Base-by-base conservation (phyloP, 2,329 filamentous ascomycete species). In the Aspergillus ochraceoroseus region DNA sequence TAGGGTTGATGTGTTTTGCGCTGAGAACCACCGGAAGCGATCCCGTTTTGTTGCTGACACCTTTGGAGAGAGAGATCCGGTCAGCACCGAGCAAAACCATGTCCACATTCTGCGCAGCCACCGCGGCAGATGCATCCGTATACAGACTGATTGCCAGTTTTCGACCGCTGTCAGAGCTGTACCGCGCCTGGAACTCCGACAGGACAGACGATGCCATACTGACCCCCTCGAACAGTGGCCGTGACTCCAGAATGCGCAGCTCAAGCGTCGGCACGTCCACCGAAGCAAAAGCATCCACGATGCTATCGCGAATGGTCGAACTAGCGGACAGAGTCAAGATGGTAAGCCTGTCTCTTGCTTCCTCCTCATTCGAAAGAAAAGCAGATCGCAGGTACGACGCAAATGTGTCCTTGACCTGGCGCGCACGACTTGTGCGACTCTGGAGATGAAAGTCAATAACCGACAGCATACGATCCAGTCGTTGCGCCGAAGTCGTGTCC, bases 21-120 rank as follows among this genome's bases (percentile, higher is more conserved):
- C 74, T 70, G 1, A 83, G 64, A 0, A 77, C 70, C 1, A 76
- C 72, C 1, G 78, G 72, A 5, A 84, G 59, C 1, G 78, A 81
- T 0, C 82, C 81, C 0, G 72, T 79, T 59, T 85, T 85, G 61
- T 85, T 85, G 57, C 73, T 79, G 12, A 84, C 75, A 19, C 76
- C 73, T 2, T 79, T 81, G 1, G 64, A 56, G 0, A 64, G 57
- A 8, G 75, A 73, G 39, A 86, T 79, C 3, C 76, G 66, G 54
- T 85, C 82, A 1, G 80, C 79, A 1, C 81, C 81, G 1, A 86
- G 64, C 3, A 86, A 61, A 2, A 85, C 62, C 1, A 82, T 37
- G 49, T 84, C 72, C 3, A 76, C 66, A n/a, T 59, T 64, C 12
- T 58, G 52, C 3, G 74, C 68, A 1, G 78, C 76, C 7, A 76